phyloP scores from a whole-genome alignment of 257 asterid genomes.

The Gynochthodes officinalis region DNA sequence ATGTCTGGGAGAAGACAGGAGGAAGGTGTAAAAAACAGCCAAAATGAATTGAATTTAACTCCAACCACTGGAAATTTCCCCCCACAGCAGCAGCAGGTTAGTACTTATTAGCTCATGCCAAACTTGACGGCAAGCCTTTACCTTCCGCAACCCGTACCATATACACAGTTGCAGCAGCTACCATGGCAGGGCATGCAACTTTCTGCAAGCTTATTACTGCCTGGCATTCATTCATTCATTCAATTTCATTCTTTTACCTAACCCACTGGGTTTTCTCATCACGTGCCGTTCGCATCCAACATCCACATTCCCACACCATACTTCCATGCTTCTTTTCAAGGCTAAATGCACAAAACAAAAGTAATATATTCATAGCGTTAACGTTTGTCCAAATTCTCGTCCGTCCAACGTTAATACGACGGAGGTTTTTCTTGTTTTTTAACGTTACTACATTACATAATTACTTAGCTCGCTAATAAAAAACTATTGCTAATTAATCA shows the following conservation, averaged over 20 bases:
- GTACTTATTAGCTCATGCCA: slow-evolving; percentile 1
- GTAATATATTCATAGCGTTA: neutral
- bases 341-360: neutral
- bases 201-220: neutral
- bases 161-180: too few relatives aligned
- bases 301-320: neutral
- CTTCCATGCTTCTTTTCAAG: neutral
- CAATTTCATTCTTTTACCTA: slow-evolving; percentile 63
- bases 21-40: neutral
- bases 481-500: slow-evolving; percentile 8
- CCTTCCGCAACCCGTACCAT: too few relatives aligned
- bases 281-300: slow-evolving; percentile 40
- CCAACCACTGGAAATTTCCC: neutral
- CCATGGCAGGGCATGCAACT: too few relatives aligned
- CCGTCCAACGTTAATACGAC: slow-evolving; percentile 35
- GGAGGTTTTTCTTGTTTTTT: slow-evolving; percentile 10
- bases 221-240: slow-evolving; percentile 26
- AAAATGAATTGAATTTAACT: neutral
- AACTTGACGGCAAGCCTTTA: neutral
- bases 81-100: neutral
- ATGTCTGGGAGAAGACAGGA: too few relatives aligned
- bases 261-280: slow-evolving; percentile 38
- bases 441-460: neutral
- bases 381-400: slow-evolving; percentile 11
- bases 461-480: neutral